phyloP scores from a whole-genome alignment of 495 filamentous ascomycete genomes.

The Lasiosphaeris hirsuta region DNA sequence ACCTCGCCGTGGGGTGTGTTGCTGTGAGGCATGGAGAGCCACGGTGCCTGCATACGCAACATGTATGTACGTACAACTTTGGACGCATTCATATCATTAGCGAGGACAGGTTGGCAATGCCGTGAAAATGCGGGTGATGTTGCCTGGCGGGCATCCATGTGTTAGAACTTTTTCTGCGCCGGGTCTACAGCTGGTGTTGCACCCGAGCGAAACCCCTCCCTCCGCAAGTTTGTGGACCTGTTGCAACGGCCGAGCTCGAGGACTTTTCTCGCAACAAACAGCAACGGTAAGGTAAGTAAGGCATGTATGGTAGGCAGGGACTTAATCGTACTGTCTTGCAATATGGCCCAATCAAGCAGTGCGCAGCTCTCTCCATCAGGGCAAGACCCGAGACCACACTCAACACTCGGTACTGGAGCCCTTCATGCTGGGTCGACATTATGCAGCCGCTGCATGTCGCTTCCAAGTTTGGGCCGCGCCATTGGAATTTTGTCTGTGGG shows the following conservation, averaged over 20 bases:
- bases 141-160: background rate
- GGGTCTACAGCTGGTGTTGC: background rate
- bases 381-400: constrained; percentile 7
- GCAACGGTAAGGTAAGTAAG: no score
- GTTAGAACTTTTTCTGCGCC: constrained; percentile 1
- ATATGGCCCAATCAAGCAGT: constrained; percentile 6
- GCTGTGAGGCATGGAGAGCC: no score
- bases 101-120: no score
- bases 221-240: no score
- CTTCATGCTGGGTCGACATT: constrained; percentile 18
- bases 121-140: background rate
- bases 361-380: background rate
- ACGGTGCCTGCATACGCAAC: no score
- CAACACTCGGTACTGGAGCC: constrained; percentile 13
- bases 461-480: constrained; percentile 10
- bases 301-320: no score
- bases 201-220: constrained; percentile 1
- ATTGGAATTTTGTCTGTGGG: constrained; percentile 5
- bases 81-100: no score
- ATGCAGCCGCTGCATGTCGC: constrained; percentile 24
- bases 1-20: no score
- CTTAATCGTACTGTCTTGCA: background rate
- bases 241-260: background rate
- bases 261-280: background rate
- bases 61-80: no score